Evolutionary conservation across 2,329 filamentous ascomycete species (phyloP), one percentile per base, ranked within the genome.

Genomic region (Colletotrichum navitas): DNA sequence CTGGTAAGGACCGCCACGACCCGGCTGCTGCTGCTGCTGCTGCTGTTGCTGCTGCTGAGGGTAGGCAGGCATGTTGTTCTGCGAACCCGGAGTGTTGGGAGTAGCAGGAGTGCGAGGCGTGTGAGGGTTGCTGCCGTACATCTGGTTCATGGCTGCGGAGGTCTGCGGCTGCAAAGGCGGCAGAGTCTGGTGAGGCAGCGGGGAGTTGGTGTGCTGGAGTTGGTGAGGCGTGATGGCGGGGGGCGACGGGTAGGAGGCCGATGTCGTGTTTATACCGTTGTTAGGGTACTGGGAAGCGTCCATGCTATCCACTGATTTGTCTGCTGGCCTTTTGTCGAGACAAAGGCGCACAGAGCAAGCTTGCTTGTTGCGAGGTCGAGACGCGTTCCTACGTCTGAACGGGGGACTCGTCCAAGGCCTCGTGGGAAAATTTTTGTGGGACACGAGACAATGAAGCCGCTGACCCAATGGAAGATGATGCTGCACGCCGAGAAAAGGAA

Each of bases 61-160:
- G 76, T 89, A 90, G 78, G 81, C 86, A 21, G 84, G 83, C 84
- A 90, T 85, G 76, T 83, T 85, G 78, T 82, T 85, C 63, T 83
- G 81, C 47, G 88, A 87, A 68, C 85, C 87, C 47, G 89, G 88
- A 36, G 89, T 89, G 78, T 89, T 90, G 47, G 89, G 89, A 21
- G 89, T 90, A n/a, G 87, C 86, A 58, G 88, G 87, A 29, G 88
- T 90, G 77, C 89, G 85, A 74, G 89, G 89, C 56, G 88, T 90
- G 77, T 91, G 88, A 76, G 87, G 86, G 79, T 90, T 87, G 77
- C 82, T 89, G 70, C 86, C 86, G 82, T 91, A 91, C 68, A 86
- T 81, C 64, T 84, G 82, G 76, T 87, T 85, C 84, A 88, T 86
- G 74, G 83, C 81, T 71, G 80, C 79, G 49, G 82, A 79, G 64